phyloP scores from a whole-genome alignment of 768 basidiomycete genomes.

The Dioszegia crocea region DNA sequence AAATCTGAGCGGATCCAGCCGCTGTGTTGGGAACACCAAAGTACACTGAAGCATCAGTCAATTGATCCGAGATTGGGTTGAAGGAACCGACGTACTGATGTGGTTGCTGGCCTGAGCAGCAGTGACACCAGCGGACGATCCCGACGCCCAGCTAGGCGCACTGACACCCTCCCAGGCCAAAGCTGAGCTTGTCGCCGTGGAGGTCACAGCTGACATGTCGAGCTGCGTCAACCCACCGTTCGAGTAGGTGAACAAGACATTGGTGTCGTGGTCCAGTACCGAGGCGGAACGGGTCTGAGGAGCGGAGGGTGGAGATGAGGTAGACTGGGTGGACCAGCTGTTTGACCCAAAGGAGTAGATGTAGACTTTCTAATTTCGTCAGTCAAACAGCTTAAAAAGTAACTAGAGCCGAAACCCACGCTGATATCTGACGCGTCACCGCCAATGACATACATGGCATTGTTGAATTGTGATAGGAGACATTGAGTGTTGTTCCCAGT shows the following conservation, averaged over 20 bases:
- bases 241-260: constrained; percentile 66
- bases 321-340: constrained; percentile 72
- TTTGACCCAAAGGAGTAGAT: constrained; percentile 65
- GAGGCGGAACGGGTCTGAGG: constrained; percentile 57
- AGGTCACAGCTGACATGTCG: constrained; percentile 64
- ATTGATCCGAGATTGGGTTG: background rate
- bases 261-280: constrained; percentile 91
- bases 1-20: constrained; percentile 71
- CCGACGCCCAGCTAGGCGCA: constrained; percentile 56
- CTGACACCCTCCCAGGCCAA: constrained; percentile 65
- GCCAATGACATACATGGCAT: constrained; percentile 78
- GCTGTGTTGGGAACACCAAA: constrained; percentile 63
- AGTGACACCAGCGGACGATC: constrained; percentile 70
- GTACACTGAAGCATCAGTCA: constrained; percentile 57
- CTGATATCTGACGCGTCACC: constrained; percentile 68
- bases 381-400: constrained; percentile 1
- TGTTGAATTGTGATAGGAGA: constrained; percentile 61
- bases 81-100: constrained; percentile 52
- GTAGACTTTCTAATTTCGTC: constrained; percentile 55
- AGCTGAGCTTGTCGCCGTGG: constrained; percentile 57
- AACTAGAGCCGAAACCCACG: constrained; percentile 27
- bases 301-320: constrained; percentile 52
- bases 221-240: constrained; percentile 58
- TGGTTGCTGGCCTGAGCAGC: constrained; percentile 85
- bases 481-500: constrained; percentile 51